Percentiles rank a stretch among this genome's conserved stretches.
Conservation (phyloP, 805 yeast genomes). For the Candida andamanensis region DNA sequence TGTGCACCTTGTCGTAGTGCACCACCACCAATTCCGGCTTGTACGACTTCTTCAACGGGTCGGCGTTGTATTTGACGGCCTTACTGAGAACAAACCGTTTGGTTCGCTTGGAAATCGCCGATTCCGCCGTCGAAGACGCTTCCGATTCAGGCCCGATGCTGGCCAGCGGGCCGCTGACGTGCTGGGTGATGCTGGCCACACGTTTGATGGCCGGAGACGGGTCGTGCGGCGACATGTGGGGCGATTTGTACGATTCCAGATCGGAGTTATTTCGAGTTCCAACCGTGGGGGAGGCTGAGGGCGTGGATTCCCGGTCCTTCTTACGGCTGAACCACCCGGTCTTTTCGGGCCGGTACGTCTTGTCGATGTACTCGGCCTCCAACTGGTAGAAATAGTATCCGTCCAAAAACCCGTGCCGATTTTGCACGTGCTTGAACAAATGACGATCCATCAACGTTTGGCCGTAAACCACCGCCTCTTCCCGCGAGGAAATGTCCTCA, state of each 20-base stretch:
- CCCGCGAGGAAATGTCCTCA: constrained; percentile 73
- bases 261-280: constrained; percentile 23
- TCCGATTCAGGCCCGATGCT: constrained; percentile 16
- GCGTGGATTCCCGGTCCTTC: constrained; percentile 8
- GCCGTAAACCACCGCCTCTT: constrained; percentile 79
- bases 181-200: constrained; percentile 14
- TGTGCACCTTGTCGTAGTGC: constrained; percentile 88
- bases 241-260: constrained; percentile 24
- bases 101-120: constrained; percentile 19
- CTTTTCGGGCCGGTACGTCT: constrained; percentile 16
- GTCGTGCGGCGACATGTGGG: constrained; percentile 15
- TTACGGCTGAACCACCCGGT: constrained; percentile 31
- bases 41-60: constrained; percentile 64
- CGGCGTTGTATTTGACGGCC: constrained; percentile 66
- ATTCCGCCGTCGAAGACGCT: constrained; percentile 22
- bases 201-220: constrained; percentile 15
- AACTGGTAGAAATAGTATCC: constrained; percentile 89
- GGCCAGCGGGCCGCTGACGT: constrained; percentile 5
- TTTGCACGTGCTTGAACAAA: constrained; percentile 74
- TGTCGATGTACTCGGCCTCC: constrained; percentile 46
- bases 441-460: constrained; percentile 69
- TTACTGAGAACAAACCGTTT: constrained; percentile 57
- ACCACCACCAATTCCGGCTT: constrained; percentile 75
- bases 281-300: constrained; percentile 5
- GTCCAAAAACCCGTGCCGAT: constrained; percentile 78